A percentile compares a stretch with the other conserved stretches of the same genome.
phyloP scores from a whole-genome alignment of 345 rosid species.

The Dimocarpus longan region DNA sequence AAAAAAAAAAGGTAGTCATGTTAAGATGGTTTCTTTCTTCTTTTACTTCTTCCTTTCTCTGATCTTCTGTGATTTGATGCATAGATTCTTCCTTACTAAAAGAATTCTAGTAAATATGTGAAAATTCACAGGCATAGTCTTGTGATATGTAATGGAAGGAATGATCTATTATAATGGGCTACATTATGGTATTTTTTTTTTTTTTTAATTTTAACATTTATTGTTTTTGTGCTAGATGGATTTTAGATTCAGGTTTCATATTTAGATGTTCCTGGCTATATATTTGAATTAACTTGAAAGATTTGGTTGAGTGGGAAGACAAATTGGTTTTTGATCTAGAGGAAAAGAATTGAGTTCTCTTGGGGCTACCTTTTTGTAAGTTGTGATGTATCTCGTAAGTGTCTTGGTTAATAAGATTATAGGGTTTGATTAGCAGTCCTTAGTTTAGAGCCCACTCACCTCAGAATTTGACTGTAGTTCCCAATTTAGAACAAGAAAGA shows the following conservation, averaged over 20 bases:
- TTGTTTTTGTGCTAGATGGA: neutral
- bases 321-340: neutral
- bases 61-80: neutral
- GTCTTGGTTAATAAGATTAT: neutral
- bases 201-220: no score
- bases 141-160: neutral
- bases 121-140: neutral
- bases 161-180: neutral
- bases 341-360: neutral
- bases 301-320: neutral
- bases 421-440: neutral
- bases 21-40: neutral
- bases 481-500: neutral
- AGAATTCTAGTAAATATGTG: neutral
- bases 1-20: neutral
- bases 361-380: neutral
- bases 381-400: neutral
- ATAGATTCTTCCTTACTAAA: neutral
- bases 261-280: neutral
- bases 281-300: neutral
- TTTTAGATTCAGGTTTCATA: neutral
- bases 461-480: neutral
- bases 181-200: neutral
- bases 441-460: neutral
- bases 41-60: neutral